Base-by-base conservation (phyloP, 108 stramenopile species). In the Nannochloropsis gaditana region DNA sequence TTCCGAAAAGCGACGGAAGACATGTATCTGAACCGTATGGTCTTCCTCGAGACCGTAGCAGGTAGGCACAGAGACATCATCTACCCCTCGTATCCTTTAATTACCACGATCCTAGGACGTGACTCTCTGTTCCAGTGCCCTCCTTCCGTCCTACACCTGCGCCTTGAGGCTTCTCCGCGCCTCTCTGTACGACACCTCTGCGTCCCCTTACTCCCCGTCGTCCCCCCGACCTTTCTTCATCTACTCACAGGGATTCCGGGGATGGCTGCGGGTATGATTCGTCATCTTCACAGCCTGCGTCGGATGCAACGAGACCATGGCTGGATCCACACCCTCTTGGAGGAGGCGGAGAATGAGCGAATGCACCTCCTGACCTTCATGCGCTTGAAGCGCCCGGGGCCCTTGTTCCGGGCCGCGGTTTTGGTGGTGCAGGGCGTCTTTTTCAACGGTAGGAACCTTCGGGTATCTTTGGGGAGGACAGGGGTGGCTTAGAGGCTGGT, bases 291-390 rank as follows among this genome's bases (percentile, higher is more conserved):
- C 9, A 94, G 94, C 11, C 90, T 99, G 15, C 94, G 97, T 41
- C 93, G 90, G 45, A 96, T 99, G 95, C 81, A 95, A 45, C 90
- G 94, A 43, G 91, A 90, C 84, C 93, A 92, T 79, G 98, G 98
- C 45, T 94, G 95, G 92, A 93, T 98, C 82, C 93, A 95, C 86
- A 92, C 97, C 86, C 95, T 99, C 79, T 87, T 97, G 43, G 97
- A 97, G 87, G 98, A 99, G 91, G 97, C 97, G 43, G 97, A 97
- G 90, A 99, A 99, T 87, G 97, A 99, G 91, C 93, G 95, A 15
- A 96, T 98, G 96, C 98, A 99, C 86, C 89, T 99, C 9, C 84
- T 98, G 45, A 94, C 95, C 41, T 98, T 95, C 89, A 93, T 96
- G 80, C 84, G 92, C 17, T 92, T 96, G 80, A 82, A 91, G 42